A percentile compares a stretch with the other conserved stretches of the same genome.
Conservation (phyloP, 148 eudicot genomes). For the Rhododendron ferrugineum region DNA sequence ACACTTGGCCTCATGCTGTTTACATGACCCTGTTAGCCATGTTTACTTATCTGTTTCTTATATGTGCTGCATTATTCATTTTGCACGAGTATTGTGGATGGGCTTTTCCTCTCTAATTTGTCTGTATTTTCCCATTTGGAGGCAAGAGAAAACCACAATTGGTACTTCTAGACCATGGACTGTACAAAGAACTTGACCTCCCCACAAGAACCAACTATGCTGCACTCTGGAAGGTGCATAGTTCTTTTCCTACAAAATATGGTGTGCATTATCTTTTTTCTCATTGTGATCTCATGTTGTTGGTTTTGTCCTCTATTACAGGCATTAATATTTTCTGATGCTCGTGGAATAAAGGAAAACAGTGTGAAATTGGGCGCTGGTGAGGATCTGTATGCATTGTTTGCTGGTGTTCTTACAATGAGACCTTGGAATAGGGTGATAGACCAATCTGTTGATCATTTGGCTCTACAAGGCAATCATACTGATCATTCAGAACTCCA, state of each 20-base stretch:
- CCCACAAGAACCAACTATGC: conserved; percentile 79
- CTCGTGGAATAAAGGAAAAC: conserved; percentile 68
- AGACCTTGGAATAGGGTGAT: conserved; percentile 89
- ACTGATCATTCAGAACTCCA: conserved; percentile 77
- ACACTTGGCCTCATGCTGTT: not conserved
- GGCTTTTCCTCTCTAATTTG: not conserved
- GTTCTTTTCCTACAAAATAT: not conserved
- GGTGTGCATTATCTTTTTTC: not conserved
- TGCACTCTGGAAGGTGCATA: conserved; percentile 82
- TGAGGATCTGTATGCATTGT: conserved; percentile 80
- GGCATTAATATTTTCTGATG: conserved; percentile 90
- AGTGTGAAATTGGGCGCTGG: conserved; percentile 89
- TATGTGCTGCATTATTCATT: not conserved
- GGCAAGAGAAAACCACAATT: conserved; percentile 86
- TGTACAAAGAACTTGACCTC: conserved; percentile 86
- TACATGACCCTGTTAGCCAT: not conserved
- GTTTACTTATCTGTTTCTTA: not conserved
- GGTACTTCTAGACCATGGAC: conserved; percentile 90
- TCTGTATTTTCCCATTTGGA: conserved; percentile 17
- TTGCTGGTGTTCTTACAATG: conserved; percentile 95
- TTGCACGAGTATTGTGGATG: not conserved
- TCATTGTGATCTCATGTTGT: not conserved
- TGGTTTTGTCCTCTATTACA: conserved; percentile 24
- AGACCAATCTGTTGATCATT: conserved; percentile 87
- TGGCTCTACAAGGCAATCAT: conserved; percentile 68